Evolutionary conservation across 2,329 filamentous ascomycete species (phyloP), one percentile per base, ranked within the genome.

Genomic region (Ilyonectria mors-panacis): DNA sequence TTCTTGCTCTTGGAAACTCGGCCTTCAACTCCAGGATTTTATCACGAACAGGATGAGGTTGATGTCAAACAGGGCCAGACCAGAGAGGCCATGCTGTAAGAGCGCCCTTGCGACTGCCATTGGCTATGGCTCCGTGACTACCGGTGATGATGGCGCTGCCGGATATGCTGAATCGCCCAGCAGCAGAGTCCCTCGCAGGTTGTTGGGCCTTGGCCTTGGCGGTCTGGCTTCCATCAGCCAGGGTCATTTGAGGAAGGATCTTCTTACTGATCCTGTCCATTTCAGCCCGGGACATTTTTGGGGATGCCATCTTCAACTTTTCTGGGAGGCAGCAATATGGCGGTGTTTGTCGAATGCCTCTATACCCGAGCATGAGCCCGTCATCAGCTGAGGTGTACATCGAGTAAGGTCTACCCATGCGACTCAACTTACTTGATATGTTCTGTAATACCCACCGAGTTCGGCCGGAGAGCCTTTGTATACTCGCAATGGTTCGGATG

Each of bases 141-240:
- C 55, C 42, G 4, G 55, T 58, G 9, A 48, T 58, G 19, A 58
- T 58, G 39, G 55, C 55, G 28, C 48, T 58, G 28, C 42, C 55
- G n/a, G 28, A 35, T n/a, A 58, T 23, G n/a, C 9, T 17, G 17
- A 58, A 58, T 3, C 28, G 42, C 10, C 33, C 30, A 7, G 44
- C 30, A 6, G 42, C 55, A 21, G 23, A 35, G 44, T 58, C 28
- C n/a, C 17, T 44, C 7, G 55, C 10, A 15, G 42, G 26, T 3
- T 33, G 37, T 9, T 13, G 23, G 12, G 19, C 17, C 8, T 12
- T 58, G 19, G 10, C n/a, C 4, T 15, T n/a, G 28, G 23, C 10
- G n/a, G 55, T 19, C 7, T 44, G 19, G 10, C 6, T 45, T 45
- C 19, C 19, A 21, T 15, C 9, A 4, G 19, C 10, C 8, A 45